Base-by-base conservation (phyloP, 2,329 filamentous ascomycete genomes). In the Zymoseptoria passerinii region DNA sequence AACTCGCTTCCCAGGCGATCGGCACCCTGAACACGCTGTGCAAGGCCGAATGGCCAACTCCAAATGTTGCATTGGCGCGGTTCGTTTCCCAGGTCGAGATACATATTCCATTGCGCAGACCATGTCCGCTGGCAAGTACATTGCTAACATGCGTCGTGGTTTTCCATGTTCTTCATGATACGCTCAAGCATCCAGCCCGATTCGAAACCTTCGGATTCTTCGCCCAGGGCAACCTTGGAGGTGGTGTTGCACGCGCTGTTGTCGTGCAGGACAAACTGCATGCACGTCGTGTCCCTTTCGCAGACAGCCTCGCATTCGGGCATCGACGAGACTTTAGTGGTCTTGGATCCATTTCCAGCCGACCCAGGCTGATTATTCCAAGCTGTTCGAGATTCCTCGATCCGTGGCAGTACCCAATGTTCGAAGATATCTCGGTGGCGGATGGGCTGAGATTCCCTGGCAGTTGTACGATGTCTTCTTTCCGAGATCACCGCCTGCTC, bases 321-420 rank as follows among this genome's bases (percentile, higher is more conserved):
- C n/a, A 64, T 29, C 10, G 61, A 59, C 0, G 48, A 27, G 9
- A 61, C 62, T 1, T 44, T 28, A 1, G 58, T 57, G 3, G 35
- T 40, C 35, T 40, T 40, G 35, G 35, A 40, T 16, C 16, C 35
- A 5, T 40, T 16, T 10, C 61, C 57, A 18, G 64, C 62, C 2
- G 66, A 54, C 8, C 65, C 57, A 8, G 63, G 61, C 29, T 66
- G 59, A 10, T 70, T 70, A 55, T 68, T 56, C 68, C 68, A 69
- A 40, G 66, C 58, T 2, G 7, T 28, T 29, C 56, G 58, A 13
- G 61, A 44, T n/a, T 55, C 28, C 23, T 18, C 19, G 13, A 65
- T 67, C 8, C 62, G 61, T 1, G 67, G 67, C 0, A 68, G 44
- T 5, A 68, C 50, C 52, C 64, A 69, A 27, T 62, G 50, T 9